phyloP scores from a whole-genome alignment of 1,284 basidiomycete genomes.

The Cryptococcus jaspeensis region DNA sequence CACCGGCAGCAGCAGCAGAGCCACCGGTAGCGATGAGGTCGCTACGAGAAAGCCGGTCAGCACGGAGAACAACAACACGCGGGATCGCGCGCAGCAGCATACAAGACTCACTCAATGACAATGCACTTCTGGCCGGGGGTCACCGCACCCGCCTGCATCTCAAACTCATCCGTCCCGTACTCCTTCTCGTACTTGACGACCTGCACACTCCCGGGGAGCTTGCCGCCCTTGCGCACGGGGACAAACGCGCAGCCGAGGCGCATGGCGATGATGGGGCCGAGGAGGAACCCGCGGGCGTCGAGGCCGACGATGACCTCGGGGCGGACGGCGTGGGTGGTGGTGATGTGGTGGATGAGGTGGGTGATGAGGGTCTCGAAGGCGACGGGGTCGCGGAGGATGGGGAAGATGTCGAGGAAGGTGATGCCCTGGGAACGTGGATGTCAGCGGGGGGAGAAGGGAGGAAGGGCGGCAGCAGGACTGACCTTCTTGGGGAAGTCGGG shows the following conservation, averaged over 20 bases:
- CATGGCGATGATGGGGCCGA: slow-evolving; percentile 89
- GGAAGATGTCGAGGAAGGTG: slow-evolving; percentile 77
- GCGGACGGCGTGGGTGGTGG: slow-evolving; percentile 65
- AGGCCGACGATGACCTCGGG: slow-evolving; percentile 94
- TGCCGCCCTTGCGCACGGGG: slow-evolving; percentile 91
- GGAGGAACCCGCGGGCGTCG: slow-evolving; percentile 93
- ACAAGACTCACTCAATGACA: slow-evolving; percentile 66
- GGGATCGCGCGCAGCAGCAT: neutral
- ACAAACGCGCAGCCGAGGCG: slow-evolving; percentile 93
- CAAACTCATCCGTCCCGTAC: slow-evolving; percentile 86
- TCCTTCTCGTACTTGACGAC: slow-evolving; percentile 86
- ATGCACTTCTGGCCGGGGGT: slow-evolving; percentile 78
- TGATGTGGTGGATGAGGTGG: slow-evolving; percentile 82
- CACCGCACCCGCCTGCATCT: slow-evolving; percentile 90
- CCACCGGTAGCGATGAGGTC: slow-evolving; percentile 98
- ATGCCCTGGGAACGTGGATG: slow-evolving; percentile 35
- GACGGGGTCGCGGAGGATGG: slow-evolving; percentile 76
- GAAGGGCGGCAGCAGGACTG: slow-evolving; percentile 16
- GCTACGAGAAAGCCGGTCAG: slow-evolving; percentile 23
- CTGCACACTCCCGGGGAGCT: slow-evolving; percentile 84
- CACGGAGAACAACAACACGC: neutral
- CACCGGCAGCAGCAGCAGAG: slow-evolving; percentile 89
- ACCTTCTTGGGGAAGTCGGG: slow-evolving; percentile 88
- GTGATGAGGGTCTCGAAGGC: slow-evolving; percentile 89
- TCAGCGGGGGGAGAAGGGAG: neutral